Evolutionary conservation across 192 early-diverging fungal species (phyloP), one percentile per base, ranked within the genome.

Genomic region (Coemansia sp.): DNA sequence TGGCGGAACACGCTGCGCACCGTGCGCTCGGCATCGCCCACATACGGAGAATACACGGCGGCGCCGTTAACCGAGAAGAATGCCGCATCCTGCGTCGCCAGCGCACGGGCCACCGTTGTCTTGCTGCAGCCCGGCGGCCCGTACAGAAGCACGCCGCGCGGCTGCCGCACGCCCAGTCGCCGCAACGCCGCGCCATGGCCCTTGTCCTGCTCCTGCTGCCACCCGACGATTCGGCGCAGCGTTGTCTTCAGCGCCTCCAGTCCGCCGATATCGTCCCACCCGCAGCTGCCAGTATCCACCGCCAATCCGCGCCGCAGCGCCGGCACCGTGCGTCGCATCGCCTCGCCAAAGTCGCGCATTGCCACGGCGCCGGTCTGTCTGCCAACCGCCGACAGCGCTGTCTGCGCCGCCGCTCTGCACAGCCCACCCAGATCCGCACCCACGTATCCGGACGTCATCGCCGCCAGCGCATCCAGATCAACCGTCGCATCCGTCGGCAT

Each of bases 101-200:
- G 89, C 12, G 91, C 86, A 69, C 90, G 93, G 9, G 93, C 95
- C 7, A 99, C 77, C 1, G 96, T 97, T 0, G 98, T 99, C 72
- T 99, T 99, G 81, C 92, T 93, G 77, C 97, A 99, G 10, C 95
- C 98, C 4, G 98, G 96, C 19, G 98, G 98, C 3, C 98, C 98
- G 74, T 96, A 95, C 9, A 99, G 79, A n/a, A 99, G 76, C 1
- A 99, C 89, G 3, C 98, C 98, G 18, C 92, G 76, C 1, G 94
- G 90, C 0, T 92, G 89, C 42, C 82, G 86, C 38, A 99, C 65
- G 4, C 98, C 95, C 12, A 99, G 77, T 23, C 90, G 78, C 26
- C 54, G 47, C 75, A 93, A 93, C 5, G 89, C 86, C 6, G 85
- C 81, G 1, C 80, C 83, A 60, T 95, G 86, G 23, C 86, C 68